phyloP scores from a whole-genome alignment of 129 eudicot species.

The Lactuca saligna region DNA sequence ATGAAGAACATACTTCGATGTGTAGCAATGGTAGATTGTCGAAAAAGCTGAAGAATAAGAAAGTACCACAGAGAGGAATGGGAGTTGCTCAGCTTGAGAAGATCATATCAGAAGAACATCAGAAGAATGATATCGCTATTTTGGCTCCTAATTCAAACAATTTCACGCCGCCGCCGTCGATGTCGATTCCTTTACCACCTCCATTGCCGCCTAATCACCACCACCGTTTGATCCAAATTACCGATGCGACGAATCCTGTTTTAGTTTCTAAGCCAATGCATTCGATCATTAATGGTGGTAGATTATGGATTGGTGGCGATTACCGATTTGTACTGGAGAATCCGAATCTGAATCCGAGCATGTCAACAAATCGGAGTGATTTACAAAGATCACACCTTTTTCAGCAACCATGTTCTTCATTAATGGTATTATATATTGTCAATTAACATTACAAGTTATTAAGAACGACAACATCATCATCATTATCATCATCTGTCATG shows the following conservation, averaged over 20 bases:
- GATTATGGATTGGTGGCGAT: slow-evolving; percentile 37
- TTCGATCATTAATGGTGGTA: slow-evolving; percentile 20
- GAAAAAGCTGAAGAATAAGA: slow-evolving; percentile 58
- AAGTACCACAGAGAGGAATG: slow-evolving; percentile 83
- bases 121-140: slow-evolving; percentile 37
- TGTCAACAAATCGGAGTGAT: slow-evolving; percentile 24
- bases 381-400: slow-evolving; percentile 48
- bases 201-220: slow-evolving; percentile 32
- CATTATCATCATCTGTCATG: slow-evolving; percentile 34
- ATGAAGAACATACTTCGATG: slow-evolving; percentile 47
- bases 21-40: slow-evolving; percentile 39
- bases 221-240: slow-evolving; percentile 23
- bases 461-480: slow-evolving; percentile 41
- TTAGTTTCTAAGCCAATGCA: slow-evolving; percentile 29
- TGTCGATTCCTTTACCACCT: slow-evolving; percentile 28
- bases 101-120: slow-evolving; percentile 65
- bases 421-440: slow-evolving; percentile 37
- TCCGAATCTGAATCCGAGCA: slow-evolving; percentile 27
- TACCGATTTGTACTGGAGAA: slow-evolving; percentile 2
- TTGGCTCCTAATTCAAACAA: slow-evolving; percentile 32
- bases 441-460: slow-evolving; percentile 9
- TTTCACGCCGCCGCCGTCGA: slow-evolving; percentile 31
- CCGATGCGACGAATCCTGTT: slow-evolving; percentile 26
- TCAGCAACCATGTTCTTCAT: slow-evolving; percentile 46
- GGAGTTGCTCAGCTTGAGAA: slow-evolving; percentile 93